Conservation (phyloP, 2,329 filamentous ascomycete genomes). For the Capronia epimyces region DNA sequence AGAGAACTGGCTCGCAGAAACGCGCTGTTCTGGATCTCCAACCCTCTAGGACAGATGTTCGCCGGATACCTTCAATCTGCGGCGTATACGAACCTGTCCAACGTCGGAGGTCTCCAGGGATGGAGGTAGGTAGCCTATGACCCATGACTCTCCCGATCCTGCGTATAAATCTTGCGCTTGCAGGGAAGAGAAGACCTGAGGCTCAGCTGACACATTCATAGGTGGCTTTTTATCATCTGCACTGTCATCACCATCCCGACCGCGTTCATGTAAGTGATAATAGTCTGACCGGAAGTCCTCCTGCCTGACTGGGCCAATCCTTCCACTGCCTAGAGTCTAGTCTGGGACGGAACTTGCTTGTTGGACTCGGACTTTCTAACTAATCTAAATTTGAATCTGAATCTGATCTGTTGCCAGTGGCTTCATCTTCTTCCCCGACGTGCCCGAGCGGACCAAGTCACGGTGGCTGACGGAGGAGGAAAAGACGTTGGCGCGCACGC, state of each 20-base stretch:
- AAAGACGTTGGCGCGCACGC: neutral
- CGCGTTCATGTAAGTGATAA: neutral
- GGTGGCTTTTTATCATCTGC: neutral
- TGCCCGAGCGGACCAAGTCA: neutral
- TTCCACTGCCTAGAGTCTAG: no score
- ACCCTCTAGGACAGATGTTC: conserved; percentile 40
- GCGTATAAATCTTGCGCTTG: no score
- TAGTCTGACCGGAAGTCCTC: no score
- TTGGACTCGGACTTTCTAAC: no score
- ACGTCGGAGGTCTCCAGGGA: conserved; percentile 44
- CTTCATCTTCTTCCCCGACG: neutral
- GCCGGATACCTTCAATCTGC: conserved; percentile 51
- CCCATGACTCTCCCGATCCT: no score
- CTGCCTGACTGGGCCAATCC: no score
- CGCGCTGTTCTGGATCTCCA: conserved; percentile 48
- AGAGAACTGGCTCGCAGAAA: conserved; percentile 48
- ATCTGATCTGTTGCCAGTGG: neutral
- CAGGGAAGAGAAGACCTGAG: no score
- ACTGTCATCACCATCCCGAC: neutral
- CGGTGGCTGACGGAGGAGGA: neutral
- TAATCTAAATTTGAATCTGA: no score
- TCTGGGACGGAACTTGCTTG: no score
- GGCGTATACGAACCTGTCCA: conserved; percentile 45
- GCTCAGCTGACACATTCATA: neutral
- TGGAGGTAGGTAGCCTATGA: no score